Evolutionary conservation across 331 rosid genomes (phyloP).

Genomic region (Cydonia oblonga): DNA sequence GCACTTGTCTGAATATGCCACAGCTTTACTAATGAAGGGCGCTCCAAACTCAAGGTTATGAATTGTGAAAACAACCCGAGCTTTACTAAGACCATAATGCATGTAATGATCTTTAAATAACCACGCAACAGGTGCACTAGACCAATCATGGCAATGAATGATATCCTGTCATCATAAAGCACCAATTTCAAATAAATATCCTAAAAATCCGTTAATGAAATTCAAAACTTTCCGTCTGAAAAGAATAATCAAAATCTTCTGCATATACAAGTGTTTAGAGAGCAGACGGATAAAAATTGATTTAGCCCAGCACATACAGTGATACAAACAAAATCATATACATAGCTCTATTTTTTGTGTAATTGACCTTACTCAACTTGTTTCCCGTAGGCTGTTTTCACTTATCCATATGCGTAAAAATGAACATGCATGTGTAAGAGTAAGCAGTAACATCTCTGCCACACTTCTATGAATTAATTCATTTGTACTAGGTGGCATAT

Average conservation of each 20-base stretch:
- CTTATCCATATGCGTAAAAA: too few species aligned
- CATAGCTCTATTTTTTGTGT: neutral
- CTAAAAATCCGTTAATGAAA: neutral
- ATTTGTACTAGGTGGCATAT: neutral
- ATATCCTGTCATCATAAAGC: constrained; percentile 48
- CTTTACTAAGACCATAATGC: constrained; percentile 51
- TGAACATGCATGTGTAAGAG: neutral
- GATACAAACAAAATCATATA: too few species aligned
- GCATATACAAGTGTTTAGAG: neutral
- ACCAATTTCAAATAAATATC: neutral
- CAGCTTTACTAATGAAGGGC: constrained; percentile 48
- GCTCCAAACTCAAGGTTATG: constrained; percentile 86
- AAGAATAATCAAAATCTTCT: neutral
- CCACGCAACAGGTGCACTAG: constrained; percentile 88
- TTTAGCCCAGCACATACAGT: too few species aligned
- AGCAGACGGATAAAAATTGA: too few species aligned
- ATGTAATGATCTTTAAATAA: constrained; percentile 59
- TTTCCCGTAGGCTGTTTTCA: too few species aligned
- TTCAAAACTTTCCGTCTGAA: neutral
- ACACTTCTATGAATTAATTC: neutral
- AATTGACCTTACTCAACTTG: neutral
- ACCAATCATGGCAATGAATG: constrained; percentile 91
- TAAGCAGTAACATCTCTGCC: neutral
- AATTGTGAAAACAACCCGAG: constrained; percentile 70
- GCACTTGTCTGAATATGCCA: constrained; percentile 51